Evolutionary conservation across 2,329 filamentous ascomycete genomes (phyloP).

Genomic region (Chaetomiaceae sp.): DNA sequence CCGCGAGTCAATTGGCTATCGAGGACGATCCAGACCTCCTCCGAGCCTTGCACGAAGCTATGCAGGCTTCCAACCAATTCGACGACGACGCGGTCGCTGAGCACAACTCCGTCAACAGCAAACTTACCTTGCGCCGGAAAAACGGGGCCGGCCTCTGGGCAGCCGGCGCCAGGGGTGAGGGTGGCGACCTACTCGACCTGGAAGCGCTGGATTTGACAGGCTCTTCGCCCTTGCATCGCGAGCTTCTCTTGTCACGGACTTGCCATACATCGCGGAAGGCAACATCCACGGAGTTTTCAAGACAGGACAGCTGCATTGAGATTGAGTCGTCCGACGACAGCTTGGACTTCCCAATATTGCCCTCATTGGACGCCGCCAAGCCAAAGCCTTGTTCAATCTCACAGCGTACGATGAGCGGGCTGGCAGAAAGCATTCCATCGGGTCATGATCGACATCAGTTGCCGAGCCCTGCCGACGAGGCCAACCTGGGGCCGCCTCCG

Average conservation of each 20-base stretch:
- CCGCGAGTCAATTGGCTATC: slow-evolving; percentile 71
- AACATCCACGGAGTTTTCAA: neutral
- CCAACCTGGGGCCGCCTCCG: slow-evolving; percentile 24
- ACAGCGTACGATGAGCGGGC: neutral
- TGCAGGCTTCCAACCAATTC: slow-evolving; percentile 50
- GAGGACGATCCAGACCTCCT: slow-evolving; percentile 65
- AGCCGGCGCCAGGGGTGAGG: slow-evolving; percentile 59
- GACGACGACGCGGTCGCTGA: slow-evolving; percentile 35
- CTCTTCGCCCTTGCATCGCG: slow-evolving; percentile 29
- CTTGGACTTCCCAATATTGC: neutral
- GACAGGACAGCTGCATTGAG: slow-evolving; percentile 4
- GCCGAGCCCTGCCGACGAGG: neutral
- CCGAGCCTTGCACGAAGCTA: slow-evolving; percentile 55
- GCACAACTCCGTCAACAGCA: slow-evolving; percentile 17
- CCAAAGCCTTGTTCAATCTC: too few relatives aligned
- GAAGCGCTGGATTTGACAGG: slow-evolving; percentile 56
- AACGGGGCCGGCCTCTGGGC: slow-evolving; percentile 55
- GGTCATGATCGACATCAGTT: neutral
- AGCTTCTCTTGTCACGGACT: slow-evolving; percentile 9
- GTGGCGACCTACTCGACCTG: slow-evolving; percentile 58
- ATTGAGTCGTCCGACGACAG: slow-evolving; percentile 14
- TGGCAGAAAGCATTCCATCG: too few relatives aligned
- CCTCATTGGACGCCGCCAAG: too few relatives aligned
- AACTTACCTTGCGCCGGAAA: slow-evolving; percentile 13
- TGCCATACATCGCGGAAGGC: neutral